phyloP scores from a whole-genome alignment of 345 rosid genomes.

The Salix udensis region DNA sequence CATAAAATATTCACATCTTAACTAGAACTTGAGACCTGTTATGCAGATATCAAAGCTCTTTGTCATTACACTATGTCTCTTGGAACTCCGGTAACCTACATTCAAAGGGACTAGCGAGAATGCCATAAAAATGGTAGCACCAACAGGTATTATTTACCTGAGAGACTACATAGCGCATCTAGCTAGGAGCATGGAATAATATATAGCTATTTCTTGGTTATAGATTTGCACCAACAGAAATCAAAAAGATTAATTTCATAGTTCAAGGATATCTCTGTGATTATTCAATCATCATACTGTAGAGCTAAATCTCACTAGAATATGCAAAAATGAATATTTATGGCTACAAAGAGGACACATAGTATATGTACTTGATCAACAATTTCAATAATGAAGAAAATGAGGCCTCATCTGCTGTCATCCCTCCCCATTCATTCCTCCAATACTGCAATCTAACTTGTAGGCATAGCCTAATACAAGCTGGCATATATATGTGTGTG shows the following conservation, averaged over 20 bases:
- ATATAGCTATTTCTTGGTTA: not conserved
- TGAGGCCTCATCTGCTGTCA: not conserved
- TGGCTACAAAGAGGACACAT: not conserved
- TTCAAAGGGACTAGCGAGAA: not conserved
- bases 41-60: too few relatives aligned
- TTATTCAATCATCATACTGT: not conserved
- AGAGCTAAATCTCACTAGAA: not conserved
- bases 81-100: not conserved
- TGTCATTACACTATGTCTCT: too few relatives aligned
- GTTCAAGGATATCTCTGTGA: not conserved
- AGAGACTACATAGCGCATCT: not conserved
- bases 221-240: not conserved
- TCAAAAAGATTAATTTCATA: not conserved
- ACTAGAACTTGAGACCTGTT: too few relatives aligned
- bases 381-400: not conserved
- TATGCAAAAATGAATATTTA: not conserved
- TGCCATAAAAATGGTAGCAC: too few relatives aligned
- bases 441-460: not conserved
- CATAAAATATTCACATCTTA: rapidly evolving
- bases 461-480: not conserved
- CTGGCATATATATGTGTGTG: too few relatives aligned
- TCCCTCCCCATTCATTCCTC: not conserved
- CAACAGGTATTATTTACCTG: not conserved
- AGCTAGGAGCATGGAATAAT: not conserved
- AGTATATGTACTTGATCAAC: not conserved